Conservation (phyloP, 192 early-diverging fungal species). For the Backusella liffmaniae region DNA sequence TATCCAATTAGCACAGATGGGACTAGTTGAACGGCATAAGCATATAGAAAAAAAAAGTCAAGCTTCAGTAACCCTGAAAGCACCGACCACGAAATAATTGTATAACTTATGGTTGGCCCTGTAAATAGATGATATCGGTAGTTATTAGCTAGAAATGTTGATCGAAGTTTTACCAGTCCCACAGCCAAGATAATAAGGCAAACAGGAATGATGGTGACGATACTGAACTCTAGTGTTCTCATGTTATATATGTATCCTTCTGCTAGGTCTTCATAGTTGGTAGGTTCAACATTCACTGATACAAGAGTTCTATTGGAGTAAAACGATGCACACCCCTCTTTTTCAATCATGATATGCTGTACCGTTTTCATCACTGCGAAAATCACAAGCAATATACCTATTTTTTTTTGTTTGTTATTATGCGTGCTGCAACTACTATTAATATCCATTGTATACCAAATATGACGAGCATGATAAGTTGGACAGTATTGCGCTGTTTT, state of each 20-base stretch:
- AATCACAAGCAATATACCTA: background rate
- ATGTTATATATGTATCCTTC: background rate
- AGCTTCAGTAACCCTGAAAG: background rate
- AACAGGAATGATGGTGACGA: background rate
- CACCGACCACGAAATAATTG: background rate
- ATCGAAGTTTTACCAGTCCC: background rate
- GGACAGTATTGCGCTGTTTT: background rate
- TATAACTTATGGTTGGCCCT: background rate
- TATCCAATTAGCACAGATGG: background rate
- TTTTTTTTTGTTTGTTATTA: background rate
- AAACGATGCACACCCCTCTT: background rate
- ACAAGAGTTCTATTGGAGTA: background rate
- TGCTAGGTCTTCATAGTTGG: background rate
- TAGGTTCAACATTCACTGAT: background rate
- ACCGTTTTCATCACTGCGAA: conserved; percentile 7
- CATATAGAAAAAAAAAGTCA: background rate
- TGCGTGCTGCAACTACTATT: too few relatives aligned
- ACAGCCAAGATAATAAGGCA: background rate
- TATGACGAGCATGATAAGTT: background rate
- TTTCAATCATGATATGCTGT: conserved; percentile 3
- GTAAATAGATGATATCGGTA: background rate
- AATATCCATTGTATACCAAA: background rate
- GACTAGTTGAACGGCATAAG: conserved; percentile 4
- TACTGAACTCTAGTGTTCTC: conserved; percentile 4
- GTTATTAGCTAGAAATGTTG: background rate